These are phyloP conservation scores for Kodamaea laetipori DNA, from an alignment of 805 yeast genomes.

Conservation along the genomic window DNA sequence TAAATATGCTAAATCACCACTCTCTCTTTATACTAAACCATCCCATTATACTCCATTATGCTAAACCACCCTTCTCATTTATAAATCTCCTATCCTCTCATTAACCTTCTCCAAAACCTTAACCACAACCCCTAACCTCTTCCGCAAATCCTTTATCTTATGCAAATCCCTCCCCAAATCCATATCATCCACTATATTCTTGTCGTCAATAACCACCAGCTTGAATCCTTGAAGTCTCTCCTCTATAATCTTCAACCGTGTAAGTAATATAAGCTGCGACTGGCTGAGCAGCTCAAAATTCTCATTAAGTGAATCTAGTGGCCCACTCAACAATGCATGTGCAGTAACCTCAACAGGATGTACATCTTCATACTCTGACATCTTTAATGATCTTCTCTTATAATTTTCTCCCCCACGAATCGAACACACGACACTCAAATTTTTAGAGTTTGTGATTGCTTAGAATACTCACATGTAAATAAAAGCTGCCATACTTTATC, in stretches of 20 bases:
- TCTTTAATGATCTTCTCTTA: not conserved
- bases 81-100: constrained; percentile 23
- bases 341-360: constrained; percentile 65
- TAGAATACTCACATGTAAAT: constrained; percentile 1
- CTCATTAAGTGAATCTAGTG: constrained; percentile 53
- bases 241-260: constrained; percentile 49
- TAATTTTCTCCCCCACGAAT: not conserved
- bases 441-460: not conserved
- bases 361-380: constrained; percentile 29
- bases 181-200: constrained; percentile 20
- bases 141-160: constrained; percentile 33
- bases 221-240: constrained; percentile 31
- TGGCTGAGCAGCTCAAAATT: constrained; percentile 56
- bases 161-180: constrained; percentile 23
- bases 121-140: constrained; percentile 28
- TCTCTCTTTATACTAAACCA: too few species aligned
- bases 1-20: too few species aligned
- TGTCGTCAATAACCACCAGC: constrained; percentile 20
- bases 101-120: constrained; percentile 41
- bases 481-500: constrained; percentile 7
- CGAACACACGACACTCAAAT: not conserved
- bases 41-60: too few species aligned
- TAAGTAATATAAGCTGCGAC: constrained; percentile 55
- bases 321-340: constrained; percentile 55
- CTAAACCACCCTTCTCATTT: not conserved